Evolutionary conservation across 1,139 yeast species (phyloP), one percentile per base, ranked within the genome.

Genomic region (Arxiozyma heterogenica): DNA sequence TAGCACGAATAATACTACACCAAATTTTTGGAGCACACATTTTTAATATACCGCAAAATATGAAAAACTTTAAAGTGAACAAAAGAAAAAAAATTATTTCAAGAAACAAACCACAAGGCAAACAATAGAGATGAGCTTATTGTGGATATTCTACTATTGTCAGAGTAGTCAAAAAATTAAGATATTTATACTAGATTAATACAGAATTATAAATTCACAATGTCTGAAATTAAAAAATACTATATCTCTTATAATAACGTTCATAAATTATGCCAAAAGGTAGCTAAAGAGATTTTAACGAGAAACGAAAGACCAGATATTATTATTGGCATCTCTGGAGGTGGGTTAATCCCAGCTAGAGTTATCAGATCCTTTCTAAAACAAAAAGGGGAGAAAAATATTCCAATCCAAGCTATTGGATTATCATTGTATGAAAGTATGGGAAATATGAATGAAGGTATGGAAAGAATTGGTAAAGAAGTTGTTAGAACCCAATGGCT

Each of bases 401-500:
- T 90, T 58, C 87, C 95, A 62, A 89, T 91, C 65, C 93, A 88
- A 82, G 97, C 98, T 54, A 88, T 91, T 65, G 94, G 94, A 49
- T 77, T 91, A 61, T 88, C 96, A 0, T 78, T 91, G 52, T 91
- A 91, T 70, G 98, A 91, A 71, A 93, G 86, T 64, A 69, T 86
- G 58, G 86, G 80, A 25, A 78, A 75, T 45, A 82, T 84, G 39
- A 82, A 84, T 34, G 75, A 78, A 30, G 75, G 73, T 53, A 79
- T 71, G 46, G 96, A 90, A 70, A 71, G 75, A 51, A 82, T 81
- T 48, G 97, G 98, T 48, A 81, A 86, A 55, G 86, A 87, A 67
- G 97, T 91, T 47, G 84, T 88, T 49, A 84, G 97, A 73, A 87
- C 96, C 52, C 98, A 91, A 73, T 91, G 98, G 98, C 81, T 91